These are phyloP conservation scores for Cladophialophora psammophila DNA, from an alignment of 2,329 filamentous ascomycete species.

Conservation along the genomic window DNA sequence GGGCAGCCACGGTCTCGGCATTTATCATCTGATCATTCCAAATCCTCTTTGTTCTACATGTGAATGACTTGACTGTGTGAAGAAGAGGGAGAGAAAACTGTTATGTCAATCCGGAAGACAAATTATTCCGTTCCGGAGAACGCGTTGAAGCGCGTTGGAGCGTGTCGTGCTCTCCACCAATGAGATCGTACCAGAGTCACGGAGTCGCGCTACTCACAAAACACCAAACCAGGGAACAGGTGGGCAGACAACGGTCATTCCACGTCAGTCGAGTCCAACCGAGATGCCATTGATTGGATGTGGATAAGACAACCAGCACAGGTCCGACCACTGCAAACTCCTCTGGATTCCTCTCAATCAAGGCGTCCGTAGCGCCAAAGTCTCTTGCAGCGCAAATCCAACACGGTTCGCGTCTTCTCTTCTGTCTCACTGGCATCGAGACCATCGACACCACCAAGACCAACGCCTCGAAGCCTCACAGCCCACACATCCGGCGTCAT, in stretches of 20 bases:
- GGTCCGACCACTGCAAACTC: conserved; percentile 6
- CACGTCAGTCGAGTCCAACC: conserved; percentile 23
- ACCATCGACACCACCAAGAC: not conserved
- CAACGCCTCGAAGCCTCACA: not conserved
- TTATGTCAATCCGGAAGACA: not conserved
- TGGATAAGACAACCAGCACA: conserved; percentile 7
- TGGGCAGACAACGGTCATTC: conserved; percentile 11
- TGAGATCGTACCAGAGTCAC: not conserved
- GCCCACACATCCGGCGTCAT: conserved; percentile 1
- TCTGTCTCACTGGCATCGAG: not conserved
- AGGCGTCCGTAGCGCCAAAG: conserved; percentile 27
- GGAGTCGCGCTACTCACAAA: conserved; percentile 15
- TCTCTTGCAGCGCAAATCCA: not conserved
- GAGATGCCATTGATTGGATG: conserved; percentile 31
- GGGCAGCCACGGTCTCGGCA: not conserved
- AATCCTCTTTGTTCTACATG: not conserved
- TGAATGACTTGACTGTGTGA: not conserved
- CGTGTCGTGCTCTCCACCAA: conserved; percentile 4
- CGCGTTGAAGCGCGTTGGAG: not conserved
- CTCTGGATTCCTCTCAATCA: conserved; percentile 1
- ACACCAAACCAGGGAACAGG: conserved; percentile 24
- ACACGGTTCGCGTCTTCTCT: conserved; percentile 3
- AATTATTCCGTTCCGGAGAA: conserved; percentile 15
- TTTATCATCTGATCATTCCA: not conserved
- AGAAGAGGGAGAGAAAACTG: not conserved